These are phyloP conservation scores for Berkeleyomyces basicola DNA, from an alignment of 2,329 filamentous ascomycete species.

Conservation along the genomic window DNA sequence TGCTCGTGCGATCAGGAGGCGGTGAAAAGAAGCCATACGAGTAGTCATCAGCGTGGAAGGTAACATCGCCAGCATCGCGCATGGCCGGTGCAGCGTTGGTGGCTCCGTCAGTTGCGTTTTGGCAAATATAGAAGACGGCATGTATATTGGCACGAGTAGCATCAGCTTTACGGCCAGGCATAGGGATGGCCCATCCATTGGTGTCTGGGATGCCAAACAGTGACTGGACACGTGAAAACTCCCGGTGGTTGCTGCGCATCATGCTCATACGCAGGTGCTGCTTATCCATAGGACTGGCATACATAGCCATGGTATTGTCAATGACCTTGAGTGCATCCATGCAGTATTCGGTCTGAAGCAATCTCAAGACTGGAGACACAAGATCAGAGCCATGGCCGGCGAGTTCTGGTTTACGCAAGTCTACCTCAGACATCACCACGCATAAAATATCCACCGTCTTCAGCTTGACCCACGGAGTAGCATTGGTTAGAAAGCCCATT, in stretches of 20 bases:
- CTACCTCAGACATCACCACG: slow-evolving; percentile 70
- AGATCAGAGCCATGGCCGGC: slow-evolving; percentile 84
- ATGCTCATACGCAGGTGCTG: slow-evolving; percentile 97
- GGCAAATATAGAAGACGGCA: slow-evolving; percentile 88
- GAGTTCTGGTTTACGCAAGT: slow-evolving; percentile 84
- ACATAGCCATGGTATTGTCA: slow-evolving; percentile 90
- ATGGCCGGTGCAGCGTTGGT: slow-evolving; percentile 45
- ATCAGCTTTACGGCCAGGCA: slow-evolving; percentile 77
- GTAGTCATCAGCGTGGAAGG: slow-evolving; percentile 84
- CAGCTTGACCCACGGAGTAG: slow-evolving; percentile 72
- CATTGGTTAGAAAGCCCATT: slow-evolving; percentile 82
- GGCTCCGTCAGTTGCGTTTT: slow-evolving; percentile 35
- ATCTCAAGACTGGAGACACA: slow-evolving; percentile 75
- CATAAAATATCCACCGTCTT: slow-evolving; percentile 86
- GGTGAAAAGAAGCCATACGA: slow-evolving; percentile 68
- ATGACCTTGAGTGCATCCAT: slow-evolving; percentile 82
- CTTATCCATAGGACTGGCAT: slow-evolving; percentile 78
- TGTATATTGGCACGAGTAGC: slow-evolving; percentile 84
- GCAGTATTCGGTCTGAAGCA: slow-evolving; percentile 86
- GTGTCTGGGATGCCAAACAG: slow-evolving; percentile 93
- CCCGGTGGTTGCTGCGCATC: slow-evolving; percentile 77
- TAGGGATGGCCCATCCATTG: slow-evolving; percentile 88
- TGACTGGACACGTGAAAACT: slow-evolving; percentile 87
- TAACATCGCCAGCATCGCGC: slow-evolving; percentile 79
- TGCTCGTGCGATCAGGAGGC: slow-evolving; percentile 57